These are phyloP conservation scores for Pseudogymnoascus sp. DNA, from an alignment of 2,329 filamentous ascomycete species.

Conservation along the genomic window DNA sequence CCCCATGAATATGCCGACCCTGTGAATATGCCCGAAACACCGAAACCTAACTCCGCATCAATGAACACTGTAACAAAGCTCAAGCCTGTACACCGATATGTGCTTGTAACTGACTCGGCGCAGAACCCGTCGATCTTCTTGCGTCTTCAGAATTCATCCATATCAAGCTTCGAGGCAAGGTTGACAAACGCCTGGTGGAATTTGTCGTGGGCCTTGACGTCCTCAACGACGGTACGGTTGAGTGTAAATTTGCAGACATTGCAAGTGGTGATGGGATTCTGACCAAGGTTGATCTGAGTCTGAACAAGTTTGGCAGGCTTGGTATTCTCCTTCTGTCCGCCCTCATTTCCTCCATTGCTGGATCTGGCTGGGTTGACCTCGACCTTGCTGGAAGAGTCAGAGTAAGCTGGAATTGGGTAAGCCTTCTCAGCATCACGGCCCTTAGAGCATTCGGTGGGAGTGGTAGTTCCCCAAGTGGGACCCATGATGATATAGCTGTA, in stretches of 20 bases:
- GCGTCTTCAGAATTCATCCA: not conserved
- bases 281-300: constrained; percentile 12
- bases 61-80: not conserved
- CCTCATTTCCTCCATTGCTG: constrained; percentile 2
- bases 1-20: not conserved
- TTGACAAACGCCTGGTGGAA: constrained; percentile 11
- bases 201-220: constrained; percentile 9
- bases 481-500: constrained; percentile 16
- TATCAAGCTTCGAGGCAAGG: not conserved
- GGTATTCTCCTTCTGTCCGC: constrained; percentile 36
- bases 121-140: not conserved
- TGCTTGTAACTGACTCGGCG: not conserved
- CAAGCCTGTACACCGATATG: not conserved
- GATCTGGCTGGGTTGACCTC: constrained; percentile 16
- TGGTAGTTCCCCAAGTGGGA: no score
- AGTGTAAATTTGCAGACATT: not conserved
- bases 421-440: not conserved
- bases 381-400: not conserved
- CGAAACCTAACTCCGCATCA: not conserved
- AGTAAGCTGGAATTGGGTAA: constrained; percentile 2
- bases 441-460: not conserved
- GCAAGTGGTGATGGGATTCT: constrained; percentile 1
- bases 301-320: constrained; percentile 18
- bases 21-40: not conserved
- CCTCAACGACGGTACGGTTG: constrained; percentile 6